phyloP scores from a whole-genome alignment of 331 rosid species.

The Rhamnella rubrinervis region DNA sequence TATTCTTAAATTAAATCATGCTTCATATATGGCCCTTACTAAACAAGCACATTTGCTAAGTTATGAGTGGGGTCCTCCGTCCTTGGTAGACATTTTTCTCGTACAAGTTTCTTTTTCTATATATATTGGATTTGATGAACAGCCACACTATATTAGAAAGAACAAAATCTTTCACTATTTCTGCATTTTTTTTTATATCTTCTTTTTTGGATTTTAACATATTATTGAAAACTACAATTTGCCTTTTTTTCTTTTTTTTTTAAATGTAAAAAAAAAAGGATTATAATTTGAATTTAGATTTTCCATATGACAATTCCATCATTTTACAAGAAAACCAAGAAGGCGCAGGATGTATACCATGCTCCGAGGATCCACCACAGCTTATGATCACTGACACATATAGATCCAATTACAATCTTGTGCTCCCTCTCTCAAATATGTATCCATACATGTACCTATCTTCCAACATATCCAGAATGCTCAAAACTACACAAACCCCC shows the following conservation, averaged over 20 bases:
- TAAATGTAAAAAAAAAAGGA: too few relatives aligned
- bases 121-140: background rate
- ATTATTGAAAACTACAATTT: too few relatives aligned
- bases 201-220: too few relatives aligned
- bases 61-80: background rate
- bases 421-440: background rate
- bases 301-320: too few relatives aligned
- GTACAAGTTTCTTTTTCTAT: constrained; percentile 5
- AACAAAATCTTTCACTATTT: too few relatives aligned
- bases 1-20: constrained; percentile 4
- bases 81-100: background rate
- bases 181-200: too few relatives aligned
- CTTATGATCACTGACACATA: background rate
- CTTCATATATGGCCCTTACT: background rate
- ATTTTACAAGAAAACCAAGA: background rate
- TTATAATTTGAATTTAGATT: too few relatives aligned
- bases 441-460: background rate
- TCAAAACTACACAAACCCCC: background rate
- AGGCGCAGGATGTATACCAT: background rate
- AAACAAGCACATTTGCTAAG: background rate
- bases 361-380: background rate
- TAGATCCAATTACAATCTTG: background rate
- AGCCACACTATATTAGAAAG: background rate
- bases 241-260: too few relatives aligned
- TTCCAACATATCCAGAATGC: background rate